Evolutionary conservation across 768 basidiomycete genomes (phyloP).

Genomic region (Trametes meyenii): DNA sequence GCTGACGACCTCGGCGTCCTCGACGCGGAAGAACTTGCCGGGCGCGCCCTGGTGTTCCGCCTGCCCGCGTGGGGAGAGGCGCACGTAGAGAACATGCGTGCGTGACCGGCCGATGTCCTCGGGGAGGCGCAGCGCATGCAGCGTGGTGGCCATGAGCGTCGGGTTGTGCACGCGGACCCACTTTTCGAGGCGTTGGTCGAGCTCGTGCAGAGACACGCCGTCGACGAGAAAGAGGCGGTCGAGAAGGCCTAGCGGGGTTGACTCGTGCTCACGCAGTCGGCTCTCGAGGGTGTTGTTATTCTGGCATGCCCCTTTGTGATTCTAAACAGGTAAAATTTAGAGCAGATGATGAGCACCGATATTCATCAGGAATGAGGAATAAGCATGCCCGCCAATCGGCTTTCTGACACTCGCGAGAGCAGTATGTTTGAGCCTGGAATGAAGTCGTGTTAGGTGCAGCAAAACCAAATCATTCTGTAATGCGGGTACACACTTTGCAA

Average conservation of each 20-base stretch:
- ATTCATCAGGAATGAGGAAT: background rate
- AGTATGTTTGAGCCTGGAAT: conserved; percentile 23
- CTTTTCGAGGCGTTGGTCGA: conserved; percentile 37
- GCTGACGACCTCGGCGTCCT: conserved; percentile 28
- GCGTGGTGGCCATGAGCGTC: conserved; percentile 34
- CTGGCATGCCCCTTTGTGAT: conserved; percentile 27
- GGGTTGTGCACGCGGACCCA: conserved; percentile 37
- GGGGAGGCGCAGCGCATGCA: conserved; percentile 36
- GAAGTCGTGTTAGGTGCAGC: background rate
- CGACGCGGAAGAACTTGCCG: conserved; percentile 35
- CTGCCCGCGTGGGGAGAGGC: conserved; percentile 20
- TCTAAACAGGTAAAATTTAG: conserved; percentile 8
- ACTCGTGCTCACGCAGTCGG: conserved; percentile 20
- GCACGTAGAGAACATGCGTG: conserved; percentile 27
- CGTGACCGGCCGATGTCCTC: conserved; percentile 29
- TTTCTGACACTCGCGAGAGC: conserved; percentile 31
- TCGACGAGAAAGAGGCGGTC: conserved; percentile 27
- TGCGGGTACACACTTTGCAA: conserved; percentile 20
- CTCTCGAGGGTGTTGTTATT: conserved; percentile 26
- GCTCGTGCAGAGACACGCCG: conserved; percentile 33
- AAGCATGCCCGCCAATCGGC: conserved; percentile 28
- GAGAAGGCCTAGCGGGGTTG: conserved; percentile 14
- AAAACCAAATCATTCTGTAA: background rate
- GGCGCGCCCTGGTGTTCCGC: conserved; percentile 30
- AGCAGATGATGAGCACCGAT: background rate